Base-by-base conservation (phyloP, 257 asterid genomes). In the Solanum piurae region DNA sequence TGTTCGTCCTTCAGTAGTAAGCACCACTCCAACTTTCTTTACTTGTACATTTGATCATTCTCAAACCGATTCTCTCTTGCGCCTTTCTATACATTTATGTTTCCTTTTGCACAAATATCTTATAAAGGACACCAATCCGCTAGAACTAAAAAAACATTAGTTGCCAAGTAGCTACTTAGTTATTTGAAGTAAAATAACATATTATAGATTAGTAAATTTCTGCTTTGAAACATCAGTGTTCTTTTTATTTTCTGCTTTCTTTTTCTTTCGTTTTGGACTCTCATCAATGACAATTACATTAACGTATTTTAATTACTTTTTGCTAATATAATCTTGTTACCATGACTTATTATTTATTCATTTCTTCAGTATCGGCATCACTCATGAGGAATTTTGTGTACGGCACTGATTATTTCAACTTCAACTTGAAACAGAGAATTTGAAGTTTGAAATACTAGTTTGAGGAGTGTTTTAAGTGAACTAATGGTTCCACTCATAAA, bases 1-100 rank as follows among this genome's bases (percentile, higher is more conserved):
- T 31, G 98, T 96, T 87, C 98, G 99, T 42, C 99, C 99, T 87
- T 96, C 99, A 74, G 94, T 93, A 25, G 99, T 96, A 91, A 94
- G 98, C 90, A 75, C 85, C 69, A n/a, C 75, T 75, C 80, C 44
- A 85, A 68, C 90, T 84, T 40, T 55, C 21, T 86, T 62, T 74
- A 66, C 12, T 77, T 71, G 42, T 82, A 18, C 85, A 82, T n/a
- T 82, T 9, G 49, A 49, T 80, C 27, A 82, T 80, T 82, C 86
- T 82, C 69, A 49, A 82, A 31, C 21, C 55, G 86, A 49, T 49
- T 31, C 64, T 55, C n/a, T 44, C 42, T 16, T 80, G 29, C 7
- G 12, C 71, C 31, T 37, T 37, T 74, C 52, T 74, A 74, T 74
- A 49, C 1, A 23, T 36, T 73, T 73, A 5, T 20, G 42, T 73